Evolutionary conservation across 129 eudicot species (phyloP).

Genomic region (Flaveria ramosissima): DNA sequence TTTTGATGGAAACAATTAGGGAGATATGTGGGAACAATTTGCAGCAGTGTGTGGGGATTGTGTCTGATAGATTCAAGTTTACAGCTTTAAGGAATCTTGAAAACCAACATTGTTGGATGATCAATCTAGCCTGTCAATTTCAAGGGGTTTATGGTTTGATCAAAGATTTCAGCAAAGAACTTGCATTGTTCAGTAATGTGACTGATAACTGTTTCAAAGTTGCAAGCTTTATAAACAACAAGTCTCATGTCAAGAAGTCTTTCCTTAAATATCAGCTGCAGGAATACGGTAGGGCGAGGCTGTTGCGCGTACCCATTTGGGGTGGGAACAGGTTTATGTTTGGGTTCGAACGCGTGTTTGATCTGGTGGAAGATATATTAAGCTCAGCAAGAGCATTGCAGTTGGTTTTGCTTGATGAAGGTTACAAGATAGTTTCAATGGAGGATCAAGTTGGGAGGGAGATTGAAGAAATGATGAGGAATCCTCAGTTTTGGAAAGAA

Average conservation of each 20-base stretch:
- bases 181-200: constrained; percentile 70
- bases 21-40: constrained; percentile 61
- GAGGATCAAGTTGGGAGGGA: constrained; percentile 74
- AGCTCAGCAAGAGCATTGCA: constrained; percentile 76
- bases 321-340: constrained; percentile 18
- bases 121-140: constrained; percentile 73
- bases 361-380: constrained; percentile 64
- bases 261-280: constrained; percentile 70
- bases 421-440: constrained; percentile 51
- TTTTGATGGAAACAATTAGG: constrained; percentile 59
- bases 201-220: constrained; percentile 61
- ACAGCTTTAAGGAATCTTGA: constrained; percentile 74
- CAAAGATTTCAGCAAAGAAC: constrained; percentile 75
- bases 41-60: constrained; percentile 78
- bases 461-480: constrained; percentile 67
- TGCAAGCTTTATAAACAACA: constrained; percentile 56
- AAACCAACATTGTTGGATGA: constrained; percentile 83
- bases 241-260: constrained; percentile 54
- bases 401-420: constrained; percentile 64
- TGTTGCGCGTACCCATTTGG: constrained; percentile 56
- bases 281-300: constrained; percentile 60
- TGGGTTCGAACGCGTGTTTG: constrained; percentile 52
- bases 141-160: constrained; percentile 64
- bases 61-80: constrained; percentile 74
- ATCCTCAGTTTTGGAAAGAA: constrained; percentile 75